Base-by-base conservation (phyloP, 2,329 filamentous ascomycete species). In the Trichoderma guizhouense region DNA sequence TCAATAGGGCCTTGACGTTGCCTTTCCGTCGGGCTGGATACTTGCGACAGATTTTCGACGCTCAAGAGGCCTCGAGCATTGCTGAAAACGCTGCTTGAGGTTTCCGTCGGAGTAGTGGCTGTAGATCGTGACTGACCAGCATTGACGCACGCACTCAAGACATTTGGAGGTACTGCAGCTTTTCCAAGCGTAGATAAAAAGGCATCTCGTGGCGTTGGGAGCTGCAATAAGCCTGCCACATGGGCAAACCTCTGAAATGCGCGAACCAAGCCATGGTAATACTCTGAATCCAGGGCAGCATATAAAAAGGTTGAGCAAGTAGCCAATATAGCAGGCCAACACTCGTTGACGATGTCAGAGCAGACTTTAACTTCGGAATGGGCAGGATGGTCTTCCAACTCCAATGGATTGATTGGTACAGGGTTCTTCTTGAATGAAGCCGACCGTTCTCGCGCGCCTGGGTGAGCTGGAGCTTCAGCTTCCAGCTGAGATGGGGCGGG, bases 231-330 rank as follows among this genome's bases (percentile, higher is more conserved):
- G 6, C 96, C 97, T 51, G 96, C 94, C 3, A 98, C 95, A 79
- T 99, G 97, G 1, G 96, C 93, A 77, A 99, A 93, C 75, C 97
- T 94, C 77, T 99, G 96, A 76, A 98, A 97, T 0, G 95, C 93
- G 75, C 96, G 89, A 28, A 99, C 95, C 1, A 99, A 85, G 11
- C 92, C 90, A 75, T 98, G 95, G 77, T 98, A 99, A 76, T 96
- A 98, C 68, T 98, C 94, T 1, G 93, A 92, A 79, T 99, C 96
- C 5, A 99, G 84, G 0, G 95, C 91, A 34, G 96, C 93, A 78
- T 97, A 97, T 21, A 99, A 84, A 78, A 98, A 99, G 0, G 95
- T 98, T 0, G 96, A 99, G 77, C 94, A 98, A 2, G 94, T 96
- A 1, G 96, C 95, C 63, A 99, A 88, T 51, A 98, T 91, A 14